Conservation (phyloP, 2,329 filamentous ascomycete genomes). For the Anthostomella pinea region DNA sequence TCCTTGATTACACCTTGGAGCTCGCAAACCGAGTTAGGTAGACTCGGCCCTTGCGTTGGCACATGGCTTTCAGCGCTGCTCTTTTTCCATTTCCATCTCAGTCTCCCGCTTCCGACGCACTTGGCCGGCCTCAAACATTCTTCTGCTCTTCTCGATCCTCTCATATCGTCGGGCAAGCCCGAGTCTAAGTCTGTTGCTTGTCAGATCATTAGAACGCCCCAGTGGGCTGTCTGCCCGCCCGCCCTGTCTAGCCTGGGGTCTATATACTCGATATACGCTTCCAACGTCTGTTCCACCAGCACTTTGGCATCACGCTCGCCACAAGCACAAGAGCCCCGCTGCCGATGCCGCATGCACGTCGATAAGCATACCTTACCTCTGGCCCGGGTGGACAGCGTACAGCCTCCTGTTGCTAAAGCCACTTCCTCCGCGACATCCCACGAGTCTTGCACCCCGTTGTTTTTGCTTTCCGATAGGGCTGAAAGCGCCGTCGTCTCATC, state of each 20-base stretch:
- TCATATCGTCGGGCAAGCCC: conserved; percentile 11
- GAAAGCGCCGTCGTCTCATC: conserved; percentile 24
- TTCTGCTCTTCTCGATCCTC: conserved; percentile 17
- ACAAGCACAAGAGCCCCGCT: conserved; percentile 12
- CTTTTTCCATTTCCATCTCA: conserved; percentile 21
- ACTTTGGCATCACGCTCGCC: conserved; percentile 14
- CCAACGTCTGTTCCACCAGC: conserved; percentile 11
- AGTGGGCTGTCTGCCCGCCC: conserved; percentile 13
- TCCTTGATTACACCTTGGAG: conserved; percentile 8
- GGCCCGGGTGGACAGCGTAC: conserved; percentile 18
- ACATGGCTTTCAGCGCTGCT: conserved; percentile 13
- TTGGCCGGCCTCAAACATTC: conserved; percentile 17
- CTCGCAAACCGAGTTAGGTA: too few relatives aligned
- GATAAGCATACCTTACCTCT: conserved; percentile 21
- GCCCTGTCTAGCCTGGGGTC: conserved; percentile 4
- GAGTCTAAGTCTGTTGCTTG: conserved; percentile 6
- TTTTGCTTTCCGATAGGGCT: conserved; percentile 32
- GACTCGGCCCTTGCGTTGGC: conserved; percentile 1
- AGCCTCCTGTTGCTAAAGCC: conserved; percentile 11
- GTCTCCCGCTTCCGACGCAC: conserved; percentile 28
- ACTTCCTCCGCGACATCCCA: conserved; percentile 19
- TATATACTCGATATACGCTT: conserved; percentile 9
- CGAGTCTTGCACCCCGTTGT: conserved; percentile 20
- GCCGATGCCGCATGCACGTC: conserved; percentile 24
- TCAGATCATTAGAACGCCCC: conserved; percentile 20